Evolutionary conservation across 2,329 filamentous ascomycete genomes (phyloP), one percentile per base, ranked within the genome.

Genomic region (Claviceps monticola): DNA sequence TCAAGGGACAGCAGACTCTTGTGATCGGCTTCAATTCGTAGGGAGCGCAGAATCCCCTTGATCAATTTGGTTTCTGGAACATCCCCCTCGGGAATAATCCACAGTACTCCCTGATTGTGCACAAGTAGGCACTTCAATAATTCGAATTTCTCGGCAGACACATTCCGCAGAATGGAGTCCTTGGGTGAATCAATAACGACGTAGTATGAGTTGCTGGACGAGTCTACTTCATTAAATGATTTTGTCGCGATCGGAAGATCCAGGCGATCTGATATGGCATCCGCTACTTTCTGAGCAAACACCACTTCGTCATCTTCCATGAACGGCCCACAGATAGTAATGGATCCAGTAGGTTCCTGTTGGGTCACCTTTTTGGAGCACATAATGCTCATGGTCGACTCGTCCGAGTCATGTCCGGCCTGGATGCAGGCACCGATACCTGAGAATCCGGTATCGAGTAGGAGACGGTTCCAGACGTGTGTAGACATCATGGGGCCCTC

Each of bases 31-130:
- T 57, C 55, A 1, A 54, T 43, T 5, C 55, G 51, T 7, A 57
- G 23, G 3, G 52, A 48, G 9, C 47, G 54, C 11, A 57, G 48
- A 5, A 57, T 49, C 7, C 55, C 55, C 42, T 46, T 49, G 26
- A 57, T 51, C n/a, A 47, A 37, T 4, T 44, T 45, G 34, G 46
- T 37, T 16, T 57, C 55, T 14, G 52, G 55, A 4, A 26, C 6
- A 17, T 37, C 43, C 23, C 42, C 29, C 26, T 53, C 48, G 7
- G 50, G 55, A 14, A 52, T 46, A 11, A 52, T 54, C 55, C 55
- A 57, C 14, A 57, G 23, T 16, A 56, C 41, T 8, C 54, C 55
- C 7, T 34, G 39, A 9, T 39, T 50, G n/a, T 52, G n/a, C 14
- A 51, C 23, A 4, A 57, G 47, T 21, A 55, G 7, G 39, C 21